Conservation (phyloP, 2,329 filamentous ascomycete species). For the Fusarium sulawesiense region DNA sequence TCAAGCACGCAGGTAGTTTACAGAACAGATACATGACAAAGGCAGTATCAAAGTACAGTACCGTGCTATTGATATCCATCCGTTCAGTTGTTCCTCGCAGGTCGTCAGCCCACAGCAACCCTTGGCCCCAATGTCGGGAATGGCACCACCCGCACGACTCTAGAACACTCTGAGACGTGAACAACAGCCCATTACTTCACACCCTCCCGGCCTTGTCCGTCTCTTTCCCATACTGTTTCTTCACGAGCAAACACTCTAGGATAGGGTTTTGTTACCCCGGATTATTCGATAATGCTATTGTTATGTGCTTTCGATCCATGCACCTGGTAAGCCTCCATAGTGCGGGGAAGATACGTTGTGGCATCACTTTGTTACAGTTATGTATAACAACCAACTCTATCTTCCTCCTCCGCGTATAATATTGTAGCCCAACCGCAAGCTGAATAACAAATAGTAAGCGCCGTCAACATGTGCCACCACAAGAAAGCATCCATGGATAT, state of each 20-base stretch:
- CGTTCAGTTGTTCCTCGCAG: constrained; percentile 9
- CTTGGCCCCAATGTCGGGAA: constrained; percentile 5
- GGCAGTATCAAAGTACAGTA: not conserved
- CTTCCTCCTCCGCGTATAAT: not conserved
- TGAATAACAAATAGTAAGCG: not conserved
- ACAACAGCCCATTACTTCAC: constrained; percentile 39
- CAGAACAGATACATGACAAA: not conserved
- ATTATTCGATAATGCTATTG: constrained; percentile 29
- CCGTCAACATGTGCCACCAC: not conserved
- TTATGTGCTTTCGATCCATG: not conserved
- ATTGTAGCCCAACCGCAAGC: not conserved
- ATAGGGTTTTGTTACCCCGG: constrained; percentile 34
- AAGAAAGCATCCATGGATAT: not conserved
- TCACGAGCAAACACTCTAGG: not conserved
- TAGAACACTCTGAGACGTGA: constrained; percentile 32
- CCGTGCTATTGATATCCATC: not conserved
- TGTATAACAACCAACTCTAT: not conserved
- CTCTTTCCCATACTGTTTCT: not conserved
- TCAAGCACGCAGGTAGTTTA: not conserved
- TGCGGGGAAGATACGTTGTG: constrained; percentile 26
- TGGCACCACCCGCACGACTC: constrained; percentile 43
- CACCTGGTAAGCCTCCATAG: not conserved
- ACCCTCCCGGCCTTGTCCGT: constrained; percentile 29
- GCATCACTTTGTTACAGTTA: constrained; percentile 2
- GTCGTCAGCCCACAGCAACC: not conserved